Base-by-base conservation (phyloP, 2,329 filamentous ascomycete genomes). In the Fusarium compactum region DNA sequence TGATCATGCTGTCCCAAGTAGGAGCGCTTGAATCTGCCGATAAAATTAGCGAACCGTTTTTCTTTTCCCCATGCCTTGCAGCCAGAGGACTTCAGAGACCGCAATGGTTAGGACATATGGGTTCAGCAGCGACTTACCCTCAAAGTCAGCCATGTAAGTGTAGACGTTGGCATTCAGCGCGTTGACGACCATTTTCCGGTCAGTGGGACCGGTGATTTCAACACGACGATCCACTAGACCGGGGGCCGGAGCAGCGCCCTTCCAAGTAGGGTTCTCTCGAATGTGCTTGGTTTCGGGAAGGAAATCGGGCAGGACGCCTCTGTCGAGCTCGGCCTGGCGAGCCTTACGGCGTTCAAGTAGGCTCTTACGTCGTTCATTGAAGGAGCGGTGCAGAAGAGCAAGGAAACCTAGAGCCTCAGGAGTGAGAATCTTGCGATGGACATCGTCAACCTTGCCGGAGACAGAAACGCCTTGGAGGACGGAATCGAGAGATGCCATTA, bases 61-160 rank as follows among this genome's bases (percentile, higher is more conserved):
- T 15, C 59, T 24, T 24, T 25, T 29, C 20, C 18, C 5, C 7
- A 38, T 38, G 18, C 18, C 34, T 12, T n/a, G 34, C 34, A 38
- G 10, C 18, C 34, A 38, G 34, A 34, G 32, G 16, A 38, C 34
- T 38, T 10, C 34, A 38, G 18, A 38, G 18, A 38, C n/a, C 5
- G 18, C 10, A 38, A 38, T 38, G 34, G 18, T n/a, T 38, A n/a
- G 18, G 34, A 7, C 34, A 38, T 38, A 18, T 38, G 34, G 34
- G 10, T n/a, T 41, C 15, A 40, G 6, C 15, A 41, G 6, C 18
- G 34, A 80, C 87, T 76, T 81, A 96, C 95, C 95, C 84, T 99
- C 96, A 74, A 99, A 97, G 82, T 99, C 96, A 50, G 96, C 96
- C 96, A 99, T 99, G 78, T 98, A 99, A 60, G 95, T 98, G 92